phyloP scores from a whole-genome alignment of 202 grass and related monocot genomes.

The Cymbopogon flexuosus region DNA sequence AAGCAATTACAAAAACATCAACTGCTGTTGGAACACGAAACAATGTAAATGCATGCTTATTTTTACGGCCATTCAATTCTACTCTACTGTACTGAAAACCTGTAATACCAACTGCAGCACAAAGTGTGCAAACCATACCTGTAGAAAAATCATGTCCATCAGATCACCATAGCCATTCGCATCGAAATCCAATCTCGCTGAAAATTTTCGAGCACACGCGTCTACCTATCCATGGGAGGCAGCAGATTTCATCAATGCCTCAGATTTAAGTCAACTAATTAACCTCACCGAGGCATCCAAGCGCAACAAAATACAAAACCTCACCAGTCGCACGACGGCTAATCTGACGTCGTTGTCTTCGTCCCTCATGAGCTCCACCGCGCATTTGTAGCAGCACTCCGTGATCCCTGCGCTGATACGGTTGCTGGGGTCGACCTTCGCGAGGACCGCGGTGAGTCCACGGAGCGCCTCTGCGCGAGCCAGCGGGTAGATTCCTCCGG shows the following conservation, averaged over 20 bases:
- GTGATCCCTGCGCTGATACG: neutral
- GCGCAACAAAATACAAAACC: neutral
- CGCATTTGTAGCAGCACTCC: slow-evolving; percentile 44
- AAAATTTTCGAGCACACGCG: slow-evolving; percentile 51
- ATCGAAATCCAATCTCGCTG: slow-evolving; percentile 21
- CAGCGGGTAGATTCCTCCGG: slow-evolving; percentile 57
- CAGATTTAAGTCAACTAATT: neutral
- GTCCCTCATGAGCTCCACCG: slow-evolving; percentile 46
- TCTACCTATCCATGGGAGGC: slow-evolving; percentile 40
- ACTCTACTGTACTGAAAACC: neutral
- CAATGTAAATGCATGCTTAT: neutral
- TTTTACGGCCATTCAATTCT: neutral
- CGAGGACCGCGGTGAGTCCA: slow-evolving; percentile 44
- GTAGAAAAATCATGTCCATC: slow-evolving; percentile 64
- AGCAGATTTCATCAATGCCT: neutral
- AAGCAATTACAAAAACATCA: slow-evolving; percentile 11
- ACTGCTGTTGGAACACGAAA: neutral
- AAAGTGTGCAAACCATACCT: slow-evolving; percentile 41
- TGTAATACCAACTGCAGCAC: neutral
- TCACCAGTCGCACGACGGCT: slow-evolving; percentile 64
- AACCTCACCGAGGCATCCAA: neutral
- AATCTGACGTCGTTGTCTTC: slow-evolving; percentile 59
- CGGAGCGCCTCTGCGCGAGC: slow-evolving; percentile 46
- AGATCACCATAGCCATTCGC: slow-evolving; percentile 25
- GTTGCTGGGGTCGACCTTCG: slow-evolving; percentile 28